Conservation (phyloP, 2,329 filamentous ascomycete genomes). For the Zalaria sp. region DNA sequence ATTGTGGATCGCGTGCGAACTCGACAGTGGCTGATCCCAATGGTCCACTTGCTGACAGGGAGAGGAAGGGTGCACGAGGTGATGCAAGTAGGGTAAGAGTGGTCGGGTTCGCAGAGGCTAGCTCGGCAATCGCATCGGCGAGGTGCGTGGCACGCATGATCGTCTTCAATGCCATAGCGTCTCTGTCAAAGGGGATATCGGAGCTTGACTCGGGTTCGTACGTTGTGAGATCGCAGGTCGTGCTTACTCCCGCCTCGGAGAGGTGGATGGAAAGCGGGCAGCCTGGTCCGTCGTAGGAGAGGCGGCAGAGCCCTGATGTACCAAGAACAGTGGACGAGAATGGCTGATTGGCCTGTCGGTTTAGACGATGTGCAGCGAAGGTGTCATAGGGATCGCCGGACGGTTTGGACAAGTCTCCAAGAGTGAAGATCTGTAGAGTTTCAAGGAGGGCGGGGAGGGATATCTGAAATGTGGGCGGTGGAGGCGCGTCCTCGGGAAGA, state of each 20-base stretch:
- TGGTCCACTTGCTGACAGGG: constrained; percentile 51
- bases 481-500: constrained; percentile 21
- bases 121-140: constrained; percentile 57
- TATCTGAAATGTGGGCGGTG: constrained; percentile 60
- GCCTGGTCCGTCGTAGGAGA: constrained; percentile 63
- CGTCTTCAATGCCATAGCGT: constrained; percentile 73
- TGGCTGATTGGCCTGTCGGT: constrained; percentile 42
- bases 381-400: constrained; percentile 22
- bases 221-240: constrained; percentile 78
- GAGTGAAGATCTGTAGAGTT: constrained; percentile 86
- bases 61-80: constrained; percentile 46
- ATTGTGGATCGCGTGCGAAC: constrained; percentile 28
- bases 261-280: constrained; percentile 84
- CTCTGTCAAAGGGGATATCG: constrained; percentile 81
- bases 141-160: constrained; percentile 76
- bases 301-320: constrained; percentile 71
- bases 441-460: constrained; percentile 79
- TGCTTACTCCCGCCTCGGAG: constrained; percentile 81
- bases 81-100: constrained; percentile 35
- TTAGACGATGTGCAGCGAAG: constrained; percentile 21
- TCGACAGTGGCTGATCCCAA: constrained; percentile 48
- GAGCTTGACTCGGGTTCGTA: constrained; percentile 37
- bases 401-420: constrained; percentile 24
- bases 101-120: constrained; percentile 50
- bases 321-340: constrained; percentile 75